Percentiles rank a stretch among this genome's conserved stretches.
Evolutionary conservation across 2,329 filamentous ascomycete genomes (phyloP).

Genomic region (Stagonosporopsis vannaccii): DNA sequence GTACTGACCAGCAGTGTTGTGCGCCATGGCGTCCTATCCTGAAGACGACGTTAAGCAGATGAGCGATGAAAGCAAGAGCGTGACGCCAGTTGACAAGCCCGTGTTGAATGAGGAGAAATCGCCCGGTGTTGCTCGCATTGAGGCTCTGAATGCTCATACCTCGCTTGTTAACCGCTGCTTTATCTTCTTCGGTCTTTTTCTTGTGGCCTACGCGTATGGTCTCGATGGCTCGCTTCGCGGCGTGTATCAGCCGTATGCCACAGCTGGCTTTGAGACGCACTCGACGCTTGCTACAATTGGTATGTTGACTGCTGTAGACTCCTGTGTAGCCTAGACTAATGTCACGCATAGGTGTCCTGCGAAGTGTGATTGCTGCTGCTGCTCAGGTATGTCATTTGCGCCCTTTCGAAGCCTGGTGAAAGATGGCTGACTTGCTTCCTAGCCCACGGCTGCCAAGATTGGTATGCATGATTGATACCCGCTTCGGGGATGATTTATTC

Average conservation of each 20-base stretch:
- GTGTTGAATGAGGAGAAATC: constrained; percentile 40
- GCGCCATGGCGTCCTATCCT: not conserved
- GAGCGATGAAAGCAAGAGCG: constrained; percentile 4
- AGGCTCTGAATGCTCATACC: constrained; percentile 63
- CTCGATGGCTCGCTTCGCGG: constrained; percentile 62
- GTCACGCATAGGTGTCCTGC: constrained; percentile 52
- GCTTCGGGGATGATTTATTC: constrained; percentile 3
- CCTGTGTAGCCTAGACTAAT: not conserved
- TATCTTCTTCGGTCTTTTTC: constrained; percentile 67
- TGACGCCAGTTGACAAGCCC: constrained; percentile 5
- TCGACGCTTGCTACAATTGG: constrained; percentile 67
- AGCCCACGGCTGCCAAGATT: constrained; percentile 11
- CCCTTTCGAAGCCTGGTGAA: no score
- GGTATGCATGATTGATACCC: constrained; percentile 1
- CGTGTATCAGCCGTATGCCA: constrained; percentile 58
- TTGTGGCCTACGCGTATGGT: constrained; percentile 70
- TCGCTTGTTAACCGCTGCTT: constrained; percentile 60
- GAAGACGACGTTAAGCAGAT: constrained; percentile 7
- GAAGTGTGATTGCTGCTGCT: constrained; percentile 66
- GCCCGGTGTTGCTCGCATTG: constrained; percentile 65
- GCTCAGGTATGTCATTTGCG: constrained; percentile 45
- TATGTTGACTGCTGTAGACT: not conserved
- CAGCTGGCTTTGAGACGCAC: constrained; percentile 60
- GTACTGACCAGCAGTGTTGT: not conserved
- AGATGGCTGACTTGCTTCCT: not conserved